Evolutionary conservation across 768 basidiomycete genomes (phyloP).

Genomic region (Hygrocybe punicea): DNA sequence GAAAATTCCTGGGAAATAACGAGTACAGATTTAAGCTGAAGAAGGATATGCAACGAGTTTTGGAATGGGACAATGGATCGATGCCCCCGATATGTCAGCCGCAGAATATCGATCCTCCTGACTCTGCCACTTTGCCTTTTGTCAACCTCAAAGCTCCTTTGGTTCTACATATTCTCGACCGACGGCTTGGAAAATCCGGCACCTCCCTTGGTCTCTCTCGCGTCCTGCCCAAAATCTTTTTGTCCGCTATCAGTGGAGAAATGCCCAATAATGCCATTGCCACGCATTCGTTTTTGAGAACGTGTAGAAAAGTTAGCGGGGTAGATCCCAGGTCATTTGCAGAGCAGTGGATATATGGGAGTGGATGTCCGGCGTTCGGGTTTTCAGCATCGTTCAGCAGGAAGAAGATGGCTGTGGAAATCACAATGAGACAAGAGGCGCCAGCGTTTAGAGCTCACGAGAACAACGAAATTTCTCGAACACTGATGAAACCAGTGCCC

Average conservation of each 20-base stretch:
- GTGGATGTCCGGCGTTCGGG: conserved; percentile 88
- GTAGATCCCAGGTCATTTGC: conserved; percentile 87
- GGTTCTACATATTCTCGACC: conserved; percentile 94
- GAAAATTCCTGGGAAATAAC: conserved; percentile 89
- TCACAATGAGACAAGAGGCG: conserved; percentile 86
- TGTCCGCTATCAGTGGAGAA: conserved; percentile 91
- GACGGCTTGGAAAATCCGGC: conserved; percentile 89
- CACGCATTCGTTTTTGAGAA: conserved; percentile 86
- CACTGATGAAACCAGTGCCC: conserved; percentile 74
- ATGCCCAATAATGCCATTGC: conserved; percentile 80
- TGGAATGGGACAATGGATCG: conserved; percentile 80
- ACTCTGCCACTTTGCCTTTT: conserved; percentile 73
- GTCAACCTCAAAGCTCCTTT: conserved; percentile 93
- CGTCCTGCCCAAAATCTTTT: conserved; percentile 90
- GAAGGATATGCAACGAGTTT: conserved; percentile 92
- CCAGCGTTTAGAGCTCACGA: conserved; percentile 74
- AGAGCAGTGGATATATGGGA: conserved; percentile 99
- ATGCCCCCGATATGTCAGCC: conserved; percentile 96
- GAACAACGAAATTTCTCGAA: conserved; percentile 61
- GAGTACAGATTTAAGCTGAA: conserved; percentile 94
- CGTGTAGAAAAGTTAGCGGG: conserved; percentile 89
- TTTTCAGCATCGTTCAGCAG: conserved; percentile 91
- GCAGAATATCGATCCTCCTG: conserved; percentile 78
- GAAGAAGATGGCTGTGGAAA: conserved; percentile 98
- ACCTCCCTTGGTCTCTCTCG: conserved; percentile 92